Conservation (phyloP, 192 early-diverging fungal species). For the Pilaira anomala region DNA sequence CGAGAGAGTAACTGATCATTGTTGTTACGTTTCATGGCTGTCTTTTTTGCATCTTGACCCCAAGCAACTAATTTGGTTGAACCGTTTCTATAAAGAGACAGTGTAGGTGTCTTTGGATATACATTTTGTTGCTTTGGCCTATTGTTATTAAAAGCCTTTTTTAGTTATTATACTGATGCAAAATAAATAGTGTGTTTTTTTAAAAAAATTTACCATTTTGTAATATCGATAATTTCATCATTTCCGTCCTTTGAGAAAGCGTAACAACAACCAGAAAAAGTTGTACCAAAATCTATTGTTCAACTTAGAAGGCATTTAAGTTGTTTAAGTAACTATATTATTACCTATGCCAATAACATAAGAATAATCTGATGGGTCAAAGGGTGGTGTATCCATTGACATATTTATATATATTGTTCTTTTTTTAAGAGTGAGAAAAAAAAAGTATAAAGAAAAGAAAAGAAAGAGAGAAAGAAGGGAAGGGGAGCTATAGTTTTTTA, state of each 20-base stretch:
- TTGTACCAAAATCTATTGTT: conserved; percentile 37
- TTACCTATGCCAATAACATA: conserved; percentile 40
- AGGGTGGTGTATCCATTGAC: conserved; percentile 18
- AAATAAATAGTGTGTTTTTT: not conserved
- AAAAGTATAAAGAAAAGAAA: not conserved
- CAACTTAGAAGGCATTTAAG: not conserved
- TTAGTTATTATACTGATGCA: not conserved
- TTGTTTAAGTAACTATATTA: no score
- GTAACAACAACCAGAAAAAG: conserved; percentile 50
- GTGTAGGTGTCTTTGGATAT: conserved; percentile 45
- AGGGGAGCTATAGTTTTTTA: conserved; percentile 4
- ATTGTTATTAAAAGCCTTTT: no score
- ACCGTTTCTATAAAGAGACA: conserved; percentile 41
- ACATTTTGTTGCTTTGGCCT: conserved; percentile 37
- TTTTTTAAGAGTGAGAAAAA: not conserved
- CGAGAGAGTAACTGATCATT: conserved; percentile 38
- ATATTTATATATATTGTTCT: not conserved
- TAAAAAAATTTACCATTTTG: conserved; percentile 48
- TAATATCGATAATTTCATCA: conserved; percentile 48
- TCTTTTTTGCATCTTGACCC: conserved; percentile 40
- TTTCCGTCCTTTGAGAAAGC: conserved; percentile 41
- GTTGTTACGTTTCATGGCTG: conserved; percentile 35
- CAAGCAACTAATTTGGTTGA: conserved; percentile 42
- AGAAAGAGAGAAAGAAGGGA: conserved; percentile 5
- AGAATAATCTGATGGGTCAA: conserved; percentile 33